These are phyloP conservation scores for Colletotrichum cuscutae DNA, from an alignment of 2,329 filamentous ascomycete genomes.

Conservation along the genomic window DNA sequence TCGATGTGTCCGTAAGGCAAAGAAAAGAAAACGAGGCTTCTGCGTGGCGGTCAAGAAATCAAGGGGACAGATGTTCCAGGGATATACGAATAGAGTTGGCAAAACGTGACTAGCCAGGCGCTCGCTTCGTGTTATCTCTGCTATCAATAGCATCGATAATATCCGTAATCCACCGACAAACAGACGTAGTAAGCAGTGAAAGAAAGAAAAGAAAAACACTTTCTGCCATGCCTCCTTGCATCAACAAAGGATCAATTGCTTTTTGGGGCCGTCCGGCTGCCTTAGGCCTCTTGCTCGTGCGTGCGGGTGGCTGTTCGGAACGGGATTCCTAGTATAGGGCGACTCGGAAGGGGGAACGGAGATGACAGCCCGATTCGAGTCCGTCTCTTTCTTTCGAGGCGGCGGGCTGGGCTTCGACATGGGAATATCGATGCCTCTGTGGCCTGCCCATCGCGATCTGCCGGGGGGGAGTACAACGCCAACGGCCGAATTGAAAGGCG, in stretches of 20 bases:
- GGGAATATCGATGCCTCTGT: neutral
- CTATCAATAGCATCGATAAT: neutral
- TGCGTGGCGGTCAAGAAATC: neutral
- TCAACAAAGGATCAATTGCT: neutral
- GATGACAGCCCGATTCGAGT: constrained; percentile 21
- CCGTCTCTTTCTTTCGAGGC: constrained; percentile 3
- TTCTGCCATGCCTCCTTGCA: neutral
- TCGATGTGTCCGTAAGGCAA: neutral
- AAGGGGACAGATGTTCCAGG: neutral
- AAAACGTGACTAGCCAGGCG: neutral
- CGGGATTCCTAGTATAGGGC: constrained; percentile 11
- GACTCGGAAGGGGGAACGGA: constrained; percentile 24
- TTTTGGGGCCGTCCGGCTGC: neutral
- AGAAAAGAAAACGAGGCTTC: neutral
- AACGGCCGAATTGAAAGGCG: constrained; percentile 4
- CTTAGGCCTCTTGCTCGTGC: neutral
- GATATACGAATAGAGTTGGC: neutral
- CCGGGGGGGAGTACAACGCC: neutral
- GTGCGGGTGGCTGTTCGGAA: neutral
- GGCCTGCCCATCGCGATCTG: constrained; percentile 10
- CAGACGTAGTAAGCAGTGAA: neutral
- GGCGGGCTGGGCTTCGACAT: constrained; percentile 8
- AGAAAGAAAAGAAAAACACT: too few species aligned
- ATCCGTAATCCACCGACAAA: neutral
- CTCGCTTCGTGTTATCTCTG: neutral